These are phyloP conservation scores for Dictyostelium capitatum DNA, from an alignment of 78 protist genomes.

Conservation along the genomic window DNA sequence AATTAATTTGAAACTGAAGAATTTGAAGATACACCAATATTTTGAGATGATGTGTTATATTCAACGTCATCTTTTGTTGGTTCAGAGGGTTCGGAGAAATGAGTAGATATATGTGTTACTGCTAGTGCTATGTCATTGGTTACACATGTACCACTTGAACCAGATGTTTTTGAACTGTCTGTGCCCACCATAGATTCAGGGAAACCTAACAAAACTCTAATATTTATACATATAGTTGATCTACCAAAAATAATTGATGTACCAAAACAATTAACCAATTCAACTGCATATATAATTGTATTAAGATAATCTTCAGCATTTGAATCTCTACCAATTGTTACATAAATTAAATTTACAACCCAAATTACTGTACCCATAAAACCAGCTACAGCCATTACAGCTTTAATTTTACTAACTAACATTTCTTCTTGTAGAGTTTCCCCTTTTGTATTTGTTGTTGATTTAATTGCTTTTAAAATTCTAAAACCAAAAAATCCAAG, in stretches of 20 bases:
- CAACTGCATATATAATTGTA: not conserved
- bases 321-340: slow-evolving; percentile 15
- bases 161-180: not conserved
- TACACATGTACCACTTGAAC: not conserved
- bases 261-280: not conserved
- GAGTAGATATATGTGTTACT: not conserved
- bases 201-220: slow-evolving; percentile 18
- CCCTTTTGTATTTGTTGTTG: not conserved
- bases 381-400: not conserved
- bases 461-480: not conserved
- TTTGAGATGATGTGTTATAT: too few relatives aligned
- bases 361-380: slow-evolving; percentile 27
- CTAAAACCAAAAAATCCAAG: slow-evolving; percentile 33
- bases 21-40: too few relatives aligned
- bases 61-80: too few relatives aligned
- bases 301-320: slow-evolving; percentile 48
- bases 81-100: too few relatives aligned
- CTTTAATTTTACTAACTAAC: slow-evolving; percentile 28
- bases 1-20: too few relatives aligned
- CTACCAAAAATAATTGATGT: slow-evolving; percentile 30
- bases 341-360: slow-evolving; percentile 16
- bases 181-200: slow-evolving; percentile 38
- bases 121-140: not conserved
- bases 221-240: not conserved
- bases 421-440: slow-evolving; percentile 14